These are phyloP conservation scores for Oleoguttula mirabilis DNA, from an alignment of 495 filamentous ascomycete species.

Conservation along the genomic window DNA sequence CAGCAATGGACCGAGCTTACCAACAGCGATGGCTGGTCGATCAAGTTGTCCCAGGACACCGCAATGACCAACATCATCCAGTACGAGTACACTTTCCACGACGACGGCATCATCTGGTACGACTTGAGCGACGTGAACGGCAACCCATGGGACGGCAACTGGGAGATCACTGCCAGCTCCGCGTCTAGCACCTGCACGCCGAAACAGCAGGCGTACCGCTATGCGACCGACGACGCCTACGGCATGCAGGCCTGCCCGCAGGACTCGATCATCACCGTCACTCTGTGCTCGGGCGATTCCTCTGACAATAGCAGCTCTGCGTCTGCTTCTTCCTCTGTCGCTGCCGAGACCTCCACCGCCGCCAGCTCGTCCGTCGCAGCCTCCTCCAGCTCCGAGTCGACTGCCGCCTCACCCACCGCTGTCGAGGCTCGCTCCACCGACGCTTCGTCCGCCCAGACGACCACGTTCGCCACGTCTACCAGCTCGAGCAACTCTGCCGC, in stretches of 20 bases:
- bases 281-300: conserved; percentile 19
- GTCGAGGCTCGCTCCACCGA: not conserved
- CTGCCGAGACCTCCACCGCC: conserved; percentile 2
- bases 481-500: not conserved
- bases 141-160: conserved; percentile 22
- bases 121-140: conserved; percentile 24
- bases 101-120: conserved; percentile 24
- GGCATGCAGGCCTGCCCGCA: conserved; percentile 22
- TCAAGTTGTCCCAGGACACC: conserved; percentile 20
- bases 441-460: not conserved
- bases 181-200: conserved; percentile 12
- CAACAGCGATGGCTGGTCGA: conserved; percentile 21
- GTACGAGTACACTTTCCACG: conserved; percentile 24
- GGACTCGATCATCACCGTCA: conserved; percentile 21
- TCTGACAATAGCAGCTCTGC: conserved; percentile 7
- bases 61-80: conserved; percentile 18
- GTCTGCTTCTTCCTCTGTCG: conserved; percentile 14
- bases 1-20: conserved; percentile 21
- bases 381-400: not conserved
- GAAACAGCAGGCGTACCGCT: conserved; percentile 21
- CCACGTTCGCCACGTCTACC: not conserved
- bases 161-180: conserved; percentile 19
- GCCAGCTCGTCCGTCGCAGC: not conserved
- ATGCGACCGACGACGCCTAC: conserved; percentile 24
- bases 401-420: not conserved